phyloP scores from a whole-genome alignment of 129 eudicot species.

The Artemisia argyi region DNA sequence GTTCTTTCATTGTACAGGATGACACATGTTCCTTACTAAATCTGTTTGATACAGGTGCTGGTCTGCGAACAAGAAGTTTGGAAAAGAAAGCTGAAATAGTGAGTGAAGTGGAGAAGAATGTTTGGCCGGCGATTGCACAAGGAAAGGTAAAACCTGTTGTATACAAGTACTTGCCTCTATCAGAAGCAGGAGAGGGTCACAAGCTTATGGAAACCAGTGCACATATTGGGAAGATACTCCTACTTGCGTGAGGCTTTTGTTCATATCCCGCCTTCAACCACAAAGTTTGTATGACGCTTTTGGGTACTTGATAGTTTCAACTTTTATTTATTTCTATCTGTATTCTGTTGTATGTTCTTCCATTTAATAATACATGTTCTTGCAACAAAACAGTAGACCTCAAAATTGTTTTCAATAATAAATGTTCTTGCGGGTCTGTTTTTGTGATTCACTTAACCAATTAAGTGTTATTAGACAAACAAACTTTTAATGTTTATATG shows the following conservation, averaged over 20 bases:
- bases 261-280: not conserved
- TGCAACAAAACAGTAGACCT: not conserved
- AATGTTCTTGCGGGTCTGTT: not conserved
- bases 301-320: not conserved
- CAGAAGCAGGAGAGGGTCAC: constrained; percentile 76
- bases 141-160: constrained; percentile 66
- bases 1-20: not conserved
- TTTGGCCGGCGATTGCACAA: constrained; percentile 71
- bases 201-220: constrained; percentile 75
- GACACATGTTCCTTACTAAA: not conserved
- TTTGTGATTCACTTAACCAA: not conserved
- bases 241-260: constrained; percentile 43
- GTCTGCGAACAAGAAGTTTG: constrained; percentile 63
- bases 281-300: not conserved
- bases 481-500: too few species aligned
- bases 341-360: not conserved
- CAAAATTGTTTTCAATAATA: not conserved
- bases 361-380: not conserved
- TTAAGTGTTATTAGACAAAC: too few species aligned
- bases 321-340: not conserved
- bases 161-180: constrained; percentile 53
- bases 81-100: constrained; percentile 83
- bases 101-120: constrained; percentile 75
- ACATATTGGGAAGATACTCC: constrained; percentile 74
- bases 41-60: constrained; percentile 39